Evolutionary conservation across 805 yeast species (phyloP).

Genomic region (Isabelozyma pseudorhagii): DNA sequence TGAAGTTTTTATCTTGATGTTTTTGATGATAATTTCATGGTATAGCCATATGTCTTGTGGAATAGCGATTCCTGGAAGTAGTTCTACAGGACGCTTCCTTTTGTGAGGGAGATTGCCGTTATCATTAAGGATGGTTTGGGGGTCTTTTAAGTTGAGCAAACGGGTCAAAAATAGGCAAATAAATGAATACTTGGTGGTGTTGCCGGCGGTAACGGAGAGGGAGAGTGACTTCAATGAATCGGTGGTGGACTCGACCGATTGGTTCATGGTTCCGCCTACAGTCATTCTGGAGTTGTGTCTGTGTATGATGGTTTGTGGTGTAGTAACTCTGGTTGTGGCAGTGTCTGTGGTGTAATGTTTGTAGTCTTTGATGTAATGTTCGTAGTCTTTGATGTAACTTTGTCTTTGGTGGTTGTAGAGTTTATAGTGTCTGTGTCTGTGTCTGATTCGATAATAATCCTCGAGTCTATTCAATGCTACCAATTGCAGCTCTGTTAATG

Average conservation of each 20-base stretch:
- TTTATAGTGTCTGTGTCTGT: no score
- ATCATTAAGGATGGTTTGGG: constrained; percentile 1
- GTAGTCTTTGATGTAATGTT: no score
- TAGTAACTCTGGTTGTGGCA: neutral
- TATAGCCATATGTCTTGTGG: constrained; percentile 38
- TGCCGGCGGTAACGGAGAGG: constrained; percentile 24
- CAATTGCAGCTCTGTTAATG: no score
- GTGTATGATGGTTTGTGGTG: neutral
- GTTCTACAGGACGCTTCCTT: constrained; percentile 12
- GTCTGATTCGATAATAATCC: no score
- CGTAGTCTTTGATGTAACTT: no score
- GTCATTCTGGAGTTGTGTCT: neutral
- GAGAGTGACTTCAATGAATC: constrained; percentile 17
- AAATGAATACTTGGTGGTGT: constrained; percentile 20
- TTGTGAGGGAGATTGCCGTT: neutral
- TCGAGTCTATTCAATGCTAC: no score
- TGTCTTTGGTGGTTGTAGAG: no score
- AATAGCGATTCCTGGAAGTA: constrained; percentile 29
- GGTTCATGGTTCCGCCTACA: constrained; percentile 2
- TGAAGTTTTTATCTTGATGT: constrained; percentile 28
- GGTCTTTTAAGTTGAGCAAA: constrained; percentile 19
- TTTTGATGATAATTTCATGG: constrained; percentile 26
- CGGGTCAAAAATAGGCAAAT: constrained; percentile 22
- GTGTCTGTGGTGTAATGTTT: no score
- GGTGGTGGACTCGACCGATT: neutral